phyloP scores from a whole-genome alignment of 202 grass and related monocot species.

The Setaria italica region DNA sequence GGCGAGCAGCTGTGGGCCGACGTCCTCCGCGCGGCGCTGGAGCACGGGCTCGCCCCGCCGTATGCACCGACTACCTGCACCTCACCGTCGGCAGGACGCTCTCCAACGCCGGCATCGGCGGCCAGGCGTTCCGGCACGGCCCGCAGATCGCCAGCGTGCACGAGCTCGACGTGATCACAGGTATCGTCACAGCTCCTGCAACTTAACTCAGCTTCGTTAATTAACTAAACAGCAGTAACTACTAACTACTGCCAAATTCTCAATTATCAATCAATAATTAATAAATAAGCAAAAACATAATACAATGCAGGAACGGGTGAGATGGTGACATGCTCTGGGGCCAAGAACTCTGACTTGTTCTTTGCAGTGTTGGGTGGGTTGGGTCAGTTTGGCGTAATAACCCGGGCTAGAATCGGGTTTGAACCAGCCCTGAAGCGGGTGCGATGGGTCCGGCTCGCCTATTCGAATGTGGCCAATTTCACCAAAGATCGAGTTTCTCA shows the following conservation, averaged over 20 bases:
- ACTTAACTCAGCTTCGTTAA: too few species aligned
- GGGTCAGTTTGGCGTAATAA: constrained; percentile 70
- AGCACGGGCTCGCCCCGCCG: constrained; percentile 51
- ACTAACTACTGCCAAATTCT: too few species aligned
- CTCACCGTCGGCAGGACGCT: constrained; percentile 75
- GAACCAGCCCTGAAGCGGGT: constrained; percentile 45
- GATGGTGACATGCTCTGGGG: constrained; percentile 55
- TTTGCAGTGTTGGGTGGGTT: constrained; percentile 56
- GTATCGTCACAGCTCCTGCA: background rate
- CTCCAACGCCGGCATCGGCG: constrained; percentile 73
- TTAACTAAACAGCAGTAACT: too few species aligned
- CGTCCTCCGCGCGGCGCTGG: constrained; percentile 55
- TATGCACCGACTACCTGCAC: constrained; percentile 71
- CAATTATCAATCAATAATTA: too few species aligned
- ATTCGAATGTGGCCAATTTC: constrained; percentile 40
- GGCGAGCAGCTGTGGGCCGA: constrained; percentile 74
- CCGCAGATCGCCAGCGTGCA: constrained; percentile 74
- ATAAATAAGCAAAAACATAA: too few species aligned
- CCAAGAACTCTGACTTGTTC: constrained; percentile 61
- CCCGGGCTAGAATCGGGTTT: constrained; percentile 52
- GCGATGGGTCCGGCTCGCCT: constrained; percentile 61
- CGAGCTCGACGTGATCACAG: constrained; percentile 66
- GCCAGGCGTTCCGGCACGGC: constrained; percentile 61
- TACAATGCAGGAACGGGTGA: constrained; percentile 53
- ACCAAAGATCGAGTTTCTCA: constrained; percentile 60